Evolutionary conservation across 306 rosid genomes (phyloP), one percentile per base, ranked within the genome.

Genomic region (Fagus crenata): DNA sequence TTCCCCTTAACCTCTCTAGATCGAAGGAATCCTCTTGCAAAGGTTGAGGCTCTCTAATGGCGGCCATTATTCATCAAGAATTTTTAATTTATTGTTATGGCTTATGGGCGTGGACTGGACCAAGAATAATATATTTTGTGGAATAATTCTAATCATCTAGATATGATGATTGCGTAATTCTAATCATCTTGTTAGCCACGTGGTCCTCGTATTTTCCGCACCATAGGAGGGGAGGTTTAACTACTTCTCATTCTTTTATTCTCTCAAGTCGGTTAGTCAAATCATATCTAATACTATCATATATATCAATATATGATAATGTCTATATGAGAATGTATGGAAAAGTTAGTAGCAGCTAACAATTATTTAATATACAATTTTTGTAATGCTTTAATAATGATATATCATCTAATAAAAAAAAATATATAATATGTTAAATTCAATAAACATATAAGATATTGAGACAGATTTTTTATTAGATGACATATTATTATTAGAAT

Each of bases 101-200:
- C 17, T 60, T 32, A 60, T 11, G 17, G 17, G 36, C 35, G 28
- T 33, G 8, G 40, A 75, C 28, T 22, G 28, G 28, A 22, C 40
- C n/a, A 2, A n/a, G 51, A 75, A 51, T n/a, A 35, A 33, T 49
- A 8, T 49, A 75, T 43, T 63, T 17, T n/a, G 49, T 49, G n/a
- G 72, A 75, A 63, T 49, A 61, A 61, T 75, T 75, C 71, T 46
- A 46, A 33, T 49, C 36, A 46, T 43, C 39, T 28, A 0, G 39
- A 32, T 28, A 8, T 54, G 7, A 51, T 28, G 31, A 55, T 56
- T 22, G 4, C 63, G 6, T 22, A 56, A 18, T 56, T 7, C 67
- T 32, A 31, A 31, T 5, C n/a, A 1, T 35, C 40, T 32, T 60
- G 39, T 32, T 59, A 35, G 5, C 6, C 67, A 8, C 39, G 4